A percentile compares a stretch with the other conserved stretches of the same genome.
These are phyloP conservation scores for Penicillium daleae DNA, from an alignment of 495 filamentous ascomycete genomes.

Conservation along the genomic window DNA sequence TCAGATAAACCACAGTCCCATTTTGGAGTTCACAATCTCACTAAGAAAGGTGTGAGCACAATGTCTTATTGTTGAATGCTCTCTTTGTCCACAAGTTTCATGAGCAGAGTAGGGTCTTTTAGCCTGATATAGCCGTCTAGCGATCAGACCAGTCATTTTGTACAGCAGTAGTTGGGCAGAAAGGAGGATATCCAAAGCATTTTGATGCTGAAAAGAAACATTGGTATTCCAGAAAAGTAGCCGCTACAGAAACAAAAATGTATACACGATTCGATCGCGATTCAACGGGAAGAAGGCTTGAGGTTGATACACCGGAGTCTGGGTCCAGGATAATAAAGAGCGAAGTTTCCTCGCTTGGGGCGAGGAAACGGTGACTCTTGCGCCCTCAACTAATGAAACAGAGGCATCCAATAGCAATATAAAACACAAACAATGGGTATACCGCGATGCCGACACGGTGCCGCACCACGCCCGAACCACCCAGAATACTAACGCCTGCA, in stretches of 20 bases:
- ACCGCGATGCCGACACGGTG: conserved; percentile 95
- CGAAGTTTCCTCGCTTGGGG: neutral
- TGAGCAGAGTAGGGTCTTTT: no score
- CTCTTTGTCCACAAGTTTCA: neutral
- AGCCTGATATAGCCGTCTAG: no score
- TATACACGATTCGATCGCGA: conserved; percentile 19
- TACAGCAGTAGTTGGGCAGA: no score
- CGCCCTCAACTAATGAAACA: conserved; percentile 85
- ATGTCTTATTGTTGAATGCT: neutral
- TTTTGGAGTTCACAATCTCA: neutral
- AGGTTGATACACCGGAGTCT: neutral
- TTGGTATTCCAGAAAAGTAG: neutral
- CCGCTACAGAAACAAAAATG: conserved; percentile 7
- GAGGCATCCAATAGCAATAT: conserved; percentile 86
- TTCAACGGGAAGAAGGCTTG: conserved; percentile 9
- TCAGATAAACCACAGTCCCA: neutral
- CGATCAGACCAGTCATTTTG: no score
- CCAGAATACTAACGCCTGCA: conserved; percentile 92
- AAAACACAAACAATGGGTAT: conserved; percentile 95
- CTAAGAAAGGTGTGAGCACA: neutral
- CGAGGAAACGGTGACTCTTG: conserved; percentile 6
- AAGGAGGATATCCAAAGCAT: no score
- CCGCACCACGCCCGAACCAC: conserved; percentile 90
- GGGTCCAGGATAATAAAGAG: conserved; percentile 5
- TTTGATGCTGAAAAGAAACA: neutral